These are phyloP conservation scores for Fusarium sp. DNA, from an alignment of 2,329 filamentous ascomycete species.

Conservation along the genomic window DNA sequence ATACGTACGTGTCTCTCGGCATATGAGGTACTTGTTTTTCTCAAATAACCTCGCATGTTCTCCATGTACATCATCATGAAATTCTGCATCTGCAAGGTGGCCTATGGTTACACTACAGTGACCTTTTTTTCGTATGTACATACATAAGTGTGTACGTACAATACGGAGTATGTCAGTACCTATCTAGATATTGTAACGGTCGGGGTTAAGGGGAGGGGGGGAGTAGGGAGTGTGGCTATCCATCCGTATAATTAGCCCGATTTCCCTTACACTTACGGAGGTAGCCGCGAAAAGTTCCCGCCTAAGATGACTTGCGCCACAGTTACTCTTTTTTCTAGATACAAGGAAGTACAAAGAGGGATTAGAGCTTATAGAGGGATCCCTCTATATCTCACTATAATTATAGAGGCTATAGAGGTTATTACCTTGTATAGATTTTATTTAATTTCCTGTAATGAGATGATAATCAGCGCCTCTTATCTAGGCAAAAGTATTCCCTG, in stretches of 20 bases:
- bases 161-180: not conserved
- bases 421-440: too few relatives aligned
- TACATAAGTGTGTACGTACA: not conserved
- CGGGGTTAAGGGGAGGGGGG: too few relatives aligned
- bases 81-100: conserved; percentile 8
- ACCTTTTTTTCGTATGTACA: not conserved
- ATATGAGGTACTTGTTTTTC: not conserved
- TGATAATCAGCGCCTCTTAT: too few relatives aligned
- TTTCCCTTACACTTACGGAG: not conserved
- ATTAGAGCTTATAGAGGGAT: too few relatives aligned
- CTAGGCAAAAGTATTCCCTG: too few relatives aligned
- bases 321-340: too few relatives aligned
- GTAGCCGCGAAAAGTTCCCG: too few relatives aligned
- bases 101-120: conserved; percentile 31
- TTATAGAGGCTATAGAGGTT: too few relatives aligned
- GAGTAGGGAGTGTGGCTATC: conserved; percentile 15
- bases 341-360: too few relatives aligned
- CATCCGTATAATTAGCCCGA: not conserved
- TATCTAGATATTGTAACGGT: not conserved
- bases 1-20: not conserved
- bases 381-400: too few relatives aligned
- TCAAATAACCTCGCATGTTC: conserved; percentile 4
- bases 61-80: conserved; percentile 23
- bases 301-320: too few relatives aligned
- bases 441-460: too few relatives aligned